Evolutionary conservation across 1,284 basidiomycete species (phyloP).

Genomic region (Ustilago cynodontis): DNA sequence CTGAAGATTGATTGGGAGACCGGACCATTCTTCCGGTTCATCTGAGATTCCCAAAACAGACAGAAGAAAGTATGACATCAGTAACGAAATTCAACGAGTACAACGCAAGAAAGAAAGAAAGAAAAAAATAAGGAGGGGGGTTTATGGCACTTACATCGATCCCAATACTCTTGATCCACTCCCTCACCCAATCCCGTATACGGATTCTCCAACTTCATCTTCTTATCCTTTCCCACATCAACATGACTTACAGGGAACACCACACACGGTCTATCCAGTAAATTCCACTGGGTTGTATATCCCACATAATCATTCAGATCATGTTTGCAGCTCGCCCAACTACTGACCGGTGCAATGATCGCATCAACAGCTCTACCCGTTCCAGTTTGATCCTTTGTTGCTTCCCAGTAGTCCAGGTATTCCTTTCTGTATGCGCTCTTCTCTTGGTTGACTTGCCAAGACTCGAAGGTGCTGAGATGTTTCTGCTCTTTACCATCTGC

Average conservation of each 20-base stretch:
- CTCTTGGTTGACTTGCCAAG: constrained; percentile 73
- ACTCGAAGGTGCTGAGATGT: constrained; percentile 71
- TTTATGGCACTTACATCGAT: constrained; percentile 10
- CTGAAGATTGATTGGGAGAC: constrained; percentile 78
- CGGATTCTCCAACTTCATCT: constrained; percentile 70
- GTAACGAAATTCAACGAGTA: no score
- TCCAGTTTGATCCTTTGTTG: constrained; percentile 71
- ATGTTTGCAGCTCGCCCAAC: constrained; percentile 74
- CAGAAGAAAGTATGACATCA: no score
- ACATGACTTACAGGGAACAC: constrained; percentile 74
- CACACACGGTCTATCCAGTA: constrained; percentile 37
- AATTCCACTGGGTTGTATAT: constrained; percentile 48
- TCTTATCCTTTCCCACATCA: constrained; percentile 73
- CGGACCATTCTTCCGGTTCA: constrained; percentile 72
- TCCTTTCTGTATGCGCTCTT: constrained; percentile 72
- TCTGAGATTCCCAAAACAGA: not conserved
- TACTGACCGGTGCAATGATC: constrained; percentile 75
- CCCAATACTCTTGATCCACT: constrained; percentile 26
- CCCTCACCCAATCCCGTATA: constrained; percentile 12
- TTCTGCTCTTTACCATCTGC: constrained; percentile 5
- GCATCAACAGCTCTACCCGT: constrained; percentile 76
- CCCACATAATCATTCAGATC: constrained; percentile 71
- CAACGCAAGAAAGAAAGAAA: not conserved
- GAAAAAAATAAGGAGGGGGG: not conserved
- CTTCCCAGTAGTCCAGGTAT: constrained; percentile 76